A percentile compares a stretch with the other conserved stretches of the same genome.
Conservation (phyloP, 805 yeast species). For the Brettanomyces nanus region DNA sequence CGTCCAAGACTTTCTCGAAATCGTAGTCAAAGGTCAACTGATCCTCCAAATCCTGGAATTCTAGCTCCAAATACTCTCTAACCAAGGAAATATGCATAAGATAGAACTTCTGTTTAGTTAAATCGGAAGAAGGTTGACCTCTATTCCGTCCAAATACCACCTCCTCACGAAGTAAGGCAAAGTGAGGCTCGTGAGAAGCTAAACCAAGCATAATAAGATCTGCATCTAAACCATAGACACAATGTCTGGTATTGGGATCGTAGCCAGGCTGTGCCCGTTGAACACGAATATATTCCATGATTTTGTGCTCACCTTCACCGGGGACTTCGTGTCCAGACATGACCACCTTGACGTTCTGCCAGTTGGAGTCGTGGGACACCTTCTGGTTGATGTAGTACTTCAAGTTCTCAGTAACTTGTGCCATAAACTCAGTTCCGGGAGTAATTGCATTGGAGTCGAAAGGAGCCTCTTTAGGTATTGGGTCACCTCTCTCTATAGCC, state of each 20-base stretch:
- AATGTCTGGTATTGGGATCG: conserved; percentile 79
- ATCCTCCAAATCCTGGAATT: conserved; percentile 64
- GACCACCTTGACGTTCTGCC: conserved; percentile 73
- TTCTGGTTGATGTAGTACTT: conserved; percentile 85
- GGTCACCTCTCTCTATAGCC: conserved; percentile 66
- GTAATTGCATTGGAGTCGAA: conserved; percentile 92
- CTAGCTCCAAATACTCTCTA: conserved; percentile 85
- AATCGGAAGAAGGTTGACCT: conserved; percentile 28
- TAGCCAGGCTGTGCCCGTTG: conserved; percentile 67
- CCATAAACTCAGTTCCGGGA: conserved; percentile 97
- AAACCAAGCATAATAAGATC: conserved; percentile 91
- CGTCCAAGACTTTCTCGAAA: conserved; percentile 87
- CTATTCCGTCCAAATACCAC: conserved; percentile 67
- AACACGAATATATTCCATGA: conserved; percentile 83
- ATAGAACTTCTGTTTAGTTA: conserved; percentile 74
- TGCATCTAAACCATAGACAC: conserved; percentile 94
- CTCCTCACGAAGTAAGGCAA: conserved; percentile 89
- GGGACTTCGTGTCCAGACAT: conserved; percentile 95
- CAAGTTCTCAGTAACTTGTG: conserved; percentile 69
- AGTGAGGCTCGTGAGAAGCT: conserved; percentile 92
- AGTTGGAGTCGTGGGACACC: conserved; percentile 74
- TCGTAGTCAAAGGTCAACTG: conserved; percentile 60
- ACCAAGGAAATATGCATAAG: conserved; percentile 79
- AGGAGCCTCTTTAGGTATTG: conserved; percentile 73
- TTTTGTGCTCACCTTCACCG: conserved; percentile 98